These are phyloP conservation scores for Hypoxylon sp. DNA, from an alignment of 2,329 filamentous ascomycete genomes.

Conservation along the genomic window DNA sequence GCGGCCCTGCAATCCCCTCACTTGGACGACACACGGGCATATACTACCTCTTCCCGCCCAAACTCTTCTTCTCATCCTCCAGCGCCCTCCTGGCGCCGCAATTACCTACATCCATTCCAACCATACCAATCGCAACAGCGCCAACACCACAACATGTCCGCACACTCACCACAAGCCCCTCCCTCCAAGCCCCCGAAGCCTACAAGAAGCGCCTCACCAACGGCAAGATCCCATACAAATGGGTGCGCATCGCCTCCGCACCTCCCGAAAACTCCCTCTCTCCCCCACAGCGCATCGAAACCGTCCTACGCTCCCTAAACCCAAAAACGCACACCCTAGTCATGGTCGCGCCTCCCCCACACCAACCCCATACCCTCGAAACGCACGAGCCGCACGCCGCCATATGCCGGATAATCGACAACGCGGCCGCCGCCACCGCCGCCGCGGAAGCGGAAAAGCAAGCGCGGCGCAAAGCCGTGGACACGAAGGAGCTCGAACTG, in stretches of 20 bases:
- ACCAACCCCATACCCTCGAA: slow-evolving; percentile 53
- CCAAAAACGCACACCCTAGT: slow-evolving; percentile 43
- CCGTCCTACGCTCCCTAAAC: slow-evolving; percentile 45
- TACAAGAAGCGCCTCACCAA: slow-evolving; percentile 58
- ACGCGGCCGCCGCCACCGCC: slow-evolving; percentile 60
- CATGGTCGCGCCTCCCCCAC: slow-evolving; percentile 52
- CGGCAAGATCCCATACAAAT: slow-evolving; percentile 61
- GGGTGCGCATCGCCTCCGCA: slow-evolving; percentile 54
- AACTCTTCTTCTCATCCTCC: slow-evolving; percentile 40
- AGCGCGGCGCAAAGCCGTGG: slow-evolving; percentile 61
- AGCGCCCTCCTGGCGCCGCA: not conserved
- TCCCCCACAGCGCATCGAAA: slow-evolving; percentile 43
- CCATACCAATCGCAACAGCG: slow-evolving; percentile 3
- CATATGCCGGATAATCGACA: slow-evolving; percentile 79
- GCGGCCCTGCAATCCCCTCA: slow-evolving; percentile 18
- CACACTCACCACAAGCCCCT: slow-evolving; percentile 25
- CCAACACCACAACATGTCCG: slow-evolving; percentile 12
- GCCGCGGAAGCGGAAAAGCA: slow-evolving; percentile 60
- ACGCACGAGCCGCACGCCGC: slow-evolving; percentile 61
- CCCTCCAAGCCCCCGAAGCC: slow-evolving; percentile 19
- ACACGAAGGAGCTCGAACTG: slow-evolving; percentile 84
- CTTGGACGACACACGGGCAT: slow-evolving; percentile 12
- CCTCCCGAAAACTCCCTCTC: slow-evolving; percentile 37
- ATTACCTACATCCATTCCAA: not conserved
- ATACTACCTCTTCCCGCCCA: slow-evolving; percentile 40